phyloP scores from a whole-genome alignment of 2,329 filamentous ascomycete species.

The Hypomyces perniciosus region DNA sequence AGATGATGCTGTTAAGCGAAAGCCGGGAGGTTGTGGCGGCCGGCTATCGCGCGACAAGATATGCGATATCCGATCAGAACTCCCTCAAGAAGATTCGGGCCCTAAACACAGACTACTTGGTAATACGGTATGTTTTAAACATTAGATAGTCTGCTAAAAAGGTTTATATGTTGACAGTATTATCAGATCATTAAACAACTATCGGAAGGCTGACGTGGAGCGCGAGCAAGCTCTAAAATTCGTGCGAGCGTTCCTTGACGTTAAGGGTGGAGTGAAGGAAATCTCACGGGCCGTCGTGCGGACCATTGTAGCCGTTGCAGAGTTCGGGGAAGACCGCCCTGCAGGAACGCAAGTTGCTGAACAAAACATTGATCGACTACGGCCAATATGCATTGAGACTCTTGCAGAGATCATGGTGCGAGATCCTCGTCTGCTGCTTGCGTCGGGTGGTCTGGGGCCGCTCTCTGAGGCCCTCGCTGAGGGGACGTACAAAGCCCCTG shows the following conservation, averaged over 20 bases:
- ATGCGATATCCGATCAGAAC: conserved; percentile 85
- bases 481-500: conserved; percentile 85
- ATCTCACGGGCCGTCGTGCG: conserved; percentile 81
- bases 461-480: conserved; percentile 90
- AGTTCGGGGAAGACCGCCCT: conserved; percentile 81
- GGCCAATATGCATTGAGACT: conserved; percentile 88
- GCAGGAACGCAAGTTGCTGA: conserved; percentile 62
- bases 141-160: neutral
- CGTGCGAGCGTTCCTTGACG: conserved; percentile 87
- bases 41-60: conserved; percentile 86
- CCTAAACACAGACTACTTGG: conserved; percentile 86
- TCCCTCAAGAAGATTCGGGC: conserved; percentile 84
- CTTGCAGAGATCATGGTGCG: conserved; percentile 85
- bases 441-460: conserved; percentile 76
- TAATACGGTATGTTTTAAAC: conserved; percentile 48
- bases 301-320: conserved; percentile 84
- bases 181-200: conserved; percentile 75
- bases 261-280: conserved; percentile 85
- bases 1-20: conserved; percentile 92
- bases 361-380: conserved; percentile 75
- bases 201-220: conserved; percentile 94
- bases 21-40: conserved; percentile 93
- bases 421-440: conserved; percentile 73
- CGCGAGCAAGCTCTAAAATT: conserved; percentile 96
- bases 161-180: neutral